Percentiles rank a stretch among this genome's conserved stretches.
Evolutionary conservation across 345 rosid genomes (phyloP).

Genomic region (Dipteronia dyeriana): DNA sequence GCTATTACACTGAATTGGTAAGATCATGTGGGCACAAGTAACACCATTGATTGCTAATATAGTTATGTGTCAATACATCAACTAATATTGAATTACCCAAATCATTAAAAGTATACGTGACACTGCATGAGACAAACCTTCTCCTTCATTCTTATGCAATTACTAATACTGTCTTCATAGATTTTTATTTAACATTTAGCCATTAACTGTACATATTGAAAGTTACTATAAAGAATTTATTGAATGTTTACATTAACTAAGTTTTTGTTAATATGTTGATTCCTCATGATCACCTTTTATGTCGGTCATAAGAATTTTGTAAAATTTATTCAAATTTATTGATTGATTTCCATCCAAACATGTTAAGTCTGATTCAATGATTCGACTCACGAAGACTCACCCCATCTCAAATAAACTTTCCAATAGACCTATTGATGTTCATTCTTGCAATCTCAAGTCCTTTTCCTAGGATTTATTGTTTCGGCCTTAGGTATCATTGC

Average conservation of each 20-base stretch:
- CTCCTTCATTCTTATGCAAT: not conserved
- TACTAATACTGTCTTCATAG: not conserved
- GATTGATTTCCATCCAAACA: not conserved
- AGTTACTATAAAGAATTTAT: too few relatives aligned
- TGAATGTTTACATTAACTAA: not conserved
- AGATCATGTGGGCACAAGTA: not conserved
- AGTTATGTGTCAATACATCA: not conserved
- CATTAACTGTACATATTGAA: too few relatives aligned
- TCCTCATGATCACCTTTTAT: not conserved
- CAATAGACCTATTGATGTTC: too few relatives aligned
- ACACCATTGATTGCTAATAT: not conserved
- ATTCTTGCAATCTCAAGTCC: too few relatives aligned
- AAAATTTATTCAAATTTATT: too few relatives aligned
- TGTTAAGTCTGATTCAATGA: not conserved
- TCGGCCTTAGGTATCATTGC: too few relatives aligned
- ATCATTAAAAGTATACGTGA: not conserved
- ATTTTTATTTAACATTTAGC: too few relatives aligned
- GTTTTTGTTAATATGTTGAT: not conserved
- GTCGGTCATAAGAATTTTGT: not conserved
- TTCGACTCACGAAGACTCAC: not conserved
- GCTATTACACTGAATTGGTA: not conserved
- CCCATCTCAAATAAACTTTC: not conserved
- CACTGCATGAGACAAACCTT: not conserved
- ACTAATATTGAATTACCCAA: not conserved
- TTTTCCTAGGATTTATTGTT: too few relatives aligned